Conservation (phyloP, 768 basidiomycete genomes). For the Mycena pura region DNA sequence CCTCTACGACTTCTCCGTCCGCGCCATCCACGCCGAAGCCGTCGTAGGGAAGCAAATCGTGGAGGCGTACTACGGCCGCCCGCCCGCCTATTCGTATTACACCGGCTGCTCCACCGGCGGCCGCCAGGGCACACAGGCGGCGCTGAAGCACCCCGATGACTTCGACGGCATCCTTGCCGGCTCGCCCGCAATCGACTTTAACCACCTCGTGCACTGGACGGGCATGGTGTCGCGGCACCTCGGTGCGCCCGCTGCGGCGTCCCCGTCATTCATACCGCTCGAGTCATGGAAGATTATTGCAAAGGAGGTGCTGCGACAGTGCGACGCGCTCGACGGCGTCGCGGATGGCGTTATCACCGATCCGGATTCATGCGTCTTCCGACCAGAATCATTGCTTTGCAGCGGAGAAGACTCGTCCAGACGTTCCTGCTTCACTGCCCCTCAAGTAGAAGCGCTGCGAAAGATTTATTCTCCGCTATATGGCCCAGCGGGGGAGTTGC, state of each 20-base stretch:
- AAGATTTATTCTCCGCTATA: constrained; percentile 28
- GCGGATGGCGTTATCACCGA: constrained; percentile 31
- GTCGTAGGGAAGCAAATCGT: constrained; percentile 32
- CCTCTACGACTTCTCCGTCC: constrained; percentile 29
- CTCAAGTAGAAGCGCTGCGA: constrained; percentile 29
- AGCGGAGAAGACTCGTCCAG: not conserved
- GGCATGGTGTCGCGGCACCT: constrained; percentile 4
- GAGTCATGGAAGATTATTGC: constrained; percentile 24
- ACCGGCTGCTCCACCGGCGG: constrained; percentile 35
- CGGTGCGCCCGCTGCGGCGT: constrained; percentile 9
- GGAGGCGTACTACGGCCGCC: constrained; percentile 30
- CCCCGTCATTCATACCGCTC: constrained; percentile 19
- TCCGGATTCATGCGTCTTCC: constrained; percentile 31
- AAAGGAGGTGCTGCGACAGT: constrained; percentile 23
- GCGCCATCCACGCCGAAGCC: constrained; percentile 28
- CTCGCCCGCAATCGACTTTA: constrained; percentile 26
- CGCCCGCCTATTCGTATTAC: constrained; percentile 29
- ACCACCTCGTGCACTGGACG: constrained; percentile 10
- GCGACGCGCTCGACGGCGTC: constrained; percentile 28
- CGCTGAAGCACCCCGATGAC: constrained; percentile 30
- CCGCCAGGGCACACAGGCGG: constrained; percentile 30
- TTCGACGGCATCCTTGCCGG: constrained; percentile 36
- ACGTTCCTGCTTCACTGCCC: constrained; percentile 19
- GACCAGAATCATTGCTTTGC: constrained; percentile 29
- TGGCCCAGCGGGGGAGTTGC: constrained; percentile 16